Evolutionary conservation across 768 basidiomycete genomes (phyloP).

Genomic region (Chalciporus sphaerocephalus): DNA sequence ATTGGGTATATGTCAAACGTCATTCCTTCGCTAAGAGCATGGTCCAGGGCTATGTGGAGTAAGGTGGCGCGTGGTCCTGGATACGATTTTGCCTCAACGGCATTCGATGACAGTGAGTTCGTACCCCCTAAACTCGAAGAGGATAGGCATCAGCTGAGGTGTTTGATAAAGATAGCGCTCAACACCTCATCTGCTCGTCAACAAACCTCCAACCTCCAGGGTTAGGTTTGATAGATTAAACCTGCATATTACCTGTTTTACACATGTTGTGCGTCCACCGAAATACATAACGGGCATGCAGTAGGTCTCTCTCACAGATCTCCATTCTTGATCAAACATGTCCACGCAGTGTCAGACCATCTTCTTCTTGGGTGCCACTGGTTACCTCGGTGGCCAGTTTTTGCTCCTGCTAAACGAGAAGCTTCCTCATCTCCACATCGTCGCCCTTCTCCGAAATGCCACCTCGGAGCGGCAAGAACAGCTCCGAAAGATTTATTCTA

Average conservation of each 20-base stretch:
- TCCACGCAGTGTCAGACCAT: conserved; percentile 18
- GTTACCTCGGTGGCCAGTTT: conserved; percentile 42
- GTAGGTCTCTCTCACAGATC: background rate
- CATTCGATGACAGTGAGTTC: conserved; percentile 1
- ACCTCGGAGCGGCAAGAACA: conserved; percentile 28
- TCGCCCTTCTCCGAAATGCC: conserved; percentile 36
- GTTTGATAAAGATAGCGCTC: background rate
- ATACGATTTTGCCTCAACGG: background rate
- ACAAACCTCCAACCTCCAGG: background rate
- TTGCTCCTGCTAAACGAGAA: conserved; percentile 32
- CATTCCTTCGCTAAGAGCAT: no score
- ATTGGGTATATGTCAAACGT: no score
- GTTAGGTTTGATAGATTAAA: conserved; percentile 6
- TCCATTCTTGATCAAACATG: conserved; percentile 6
- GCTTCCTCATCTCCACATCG: conserved; percentile 31
- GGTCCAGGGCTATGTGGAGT: no score
- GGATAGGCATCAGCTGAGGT: background rate
- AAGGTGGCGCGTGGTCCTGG: no score
- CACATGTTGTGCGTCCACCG: background rate
- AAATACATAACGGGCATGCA: background rate
- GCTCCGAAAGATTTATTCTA: conserved; percentile 32
- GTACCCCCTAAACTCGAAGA: background rate
- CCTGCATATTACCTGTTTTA: no score
- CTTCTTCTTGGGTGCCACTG: conserved; percentile 43
- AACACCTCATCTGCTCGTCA: conserved; percentile 4